Conservation (phyloP, 164 flowering plant genomes). For the Chimonanthus praecox region DNA sequence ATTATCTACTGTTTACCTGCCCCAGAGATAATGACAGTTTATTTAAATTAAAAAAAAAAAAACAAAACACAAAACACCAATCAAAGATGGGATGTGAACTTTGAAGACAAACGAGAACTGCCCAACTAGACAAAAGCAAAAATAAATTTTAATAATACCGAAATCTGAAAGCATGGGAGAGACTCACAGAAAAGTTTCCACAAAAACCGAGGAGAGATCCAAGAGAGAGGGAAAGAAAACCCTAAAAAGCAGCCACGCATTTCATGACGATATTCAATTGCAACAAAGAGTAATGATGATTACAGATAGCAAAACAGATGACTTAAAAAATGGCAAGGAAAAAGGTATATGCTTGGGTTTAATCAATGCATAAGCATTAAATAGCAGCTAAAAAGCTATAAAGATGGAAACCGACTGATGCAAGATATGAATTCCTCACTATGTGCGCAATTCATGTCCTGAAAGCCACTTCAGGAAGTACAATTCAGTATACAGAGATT, state of each 20-base stretch:
- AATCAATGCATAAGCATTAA: not conserved
- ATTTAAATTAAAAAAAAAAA: no score
- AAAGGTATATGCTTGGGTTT: conserved; percentile 1
- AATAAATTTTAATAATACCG: no score
- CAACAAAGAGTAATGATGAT: conserved; percentile 2
- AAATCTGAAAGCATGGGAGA: no score
- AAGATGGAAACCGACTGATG: not conserved
- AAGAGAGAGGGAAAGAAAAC: no score
- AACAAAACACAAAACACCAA: no score
- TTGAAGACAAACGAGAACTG: no score
- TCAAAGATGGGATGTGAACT: no score
- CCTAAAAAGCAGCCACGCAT: not conserved
- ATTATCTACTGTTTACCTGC: no score
- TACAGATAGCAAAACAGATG: conserved; percentile 1
- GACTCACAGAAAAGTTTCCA: no score
- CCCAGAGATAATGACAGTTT: no score
- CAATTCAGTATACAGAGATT: conserved; percentile 9
- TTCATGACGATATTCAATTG: not conserved
- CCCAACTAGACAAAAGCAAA: no score
- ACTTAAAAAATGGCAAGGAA: not conserved
- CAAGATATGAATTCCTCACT: conserved; percentile 1
- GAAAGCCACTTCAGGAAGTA: conserved; percentile 2
- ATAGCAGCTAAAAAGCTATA: conserved; percentile 1
- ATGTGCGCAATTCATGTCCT: conserved; percentile 4
- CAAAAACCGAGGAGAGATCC: no score